These are phyloP conservation scores for Flaveria linearis DNA, from an alignment of 129 eudicot genomes.

Conservation along the genomic window DNA sequence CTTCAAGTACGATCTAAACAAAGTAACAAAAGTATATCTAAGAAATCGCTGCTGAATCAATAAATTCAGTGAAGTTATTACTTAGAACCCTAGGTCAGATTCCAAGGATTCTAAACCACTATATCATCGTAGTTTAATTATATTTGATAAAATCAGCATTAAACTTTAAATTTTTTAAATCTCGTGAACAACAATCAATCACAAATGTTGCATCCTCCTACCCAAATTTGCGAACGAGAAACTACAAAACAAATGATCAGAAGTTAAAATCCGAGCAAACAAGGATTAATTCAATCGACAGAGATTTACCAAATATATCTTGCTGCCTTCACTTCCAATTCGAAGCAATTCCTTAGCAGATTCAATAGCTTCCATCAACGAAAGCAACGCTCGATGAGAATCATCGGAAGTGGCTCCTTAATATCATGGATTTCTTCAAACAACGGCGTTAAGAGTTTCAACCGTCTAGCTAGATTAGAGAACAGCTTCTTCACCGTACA, in stretches of 20 bases:
- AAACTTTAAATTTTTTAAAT: background rate
- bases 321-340: conserved; percentile 78
- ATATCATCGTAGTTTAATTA: background rate
- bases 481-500: conserved; percentile 69
- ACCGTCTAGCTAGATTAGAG: conserved; percentile 68
- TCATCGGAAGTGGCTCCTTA: conserved; percentile 40
- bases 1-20: background rate
- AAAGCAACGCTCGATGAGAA: conserved; percentile 39
- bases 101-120: background rate
- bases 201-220: conserved; percentile 5
- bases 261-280: background rate
- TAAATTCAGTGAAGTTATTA: conserved; percentile 8
- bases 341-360: conserved; percentile 72
- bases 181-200: conserved; percentile 2
- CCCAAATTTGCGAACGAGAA: background rate
- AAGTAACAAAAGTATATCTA: background rate
- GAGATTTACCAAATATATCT: conserved; percentile 67
- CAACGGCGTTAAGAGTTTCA: conserved; percentile 81
- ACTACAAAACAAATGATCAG: conserved; percentile 1
- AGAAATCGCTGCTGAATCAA: background rate
- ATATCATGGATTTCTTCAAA: conserved; percentile 90
- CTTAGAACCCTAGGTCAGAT: conserved; percentile 16
- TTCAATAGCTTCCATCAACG: conserved; percentile 45
- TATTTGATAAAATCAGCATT: conserved; percentile 7
- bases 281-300: conserved; percentile 20